Evolutionary conservation across 768 basidiomycete genomes (phyloP), one percentile per base, ranked within the genome.

Genomic region (Phlegmacium glaucopus): DNA sequence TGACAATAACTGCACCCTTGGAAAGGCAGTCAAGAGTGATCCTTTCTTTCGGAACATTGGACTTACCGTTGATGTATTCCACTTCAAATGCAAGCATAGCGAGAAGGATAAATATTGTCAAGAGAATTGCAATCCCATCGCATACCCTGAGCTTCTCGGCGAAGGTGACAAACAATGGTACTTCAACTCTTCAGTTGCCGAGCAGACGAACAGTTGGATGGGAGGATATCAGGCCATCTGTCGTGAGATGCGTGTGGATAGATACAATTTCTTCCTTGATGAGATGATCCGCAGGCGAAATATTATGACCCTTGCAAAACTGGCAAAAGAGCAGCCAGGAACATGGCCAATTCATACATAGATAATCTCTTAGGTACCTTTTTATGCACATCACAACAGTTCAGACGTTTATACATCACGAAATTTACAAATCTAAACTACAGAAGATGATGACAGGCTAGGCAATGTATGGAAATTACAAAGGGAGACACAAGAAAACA

Each of bases 261-360:
- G 58, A 16, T 67, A 59, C 44, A 50, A 63, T 13, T 70, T 68
- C n/a, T n/a, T n/a, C n/a, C n/a, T n/a, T n/a, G 67, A 70, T 48
- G 63, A 66, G 40, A 63, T 68, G 61, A 65, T 70, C 37, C 50
- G 51, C 22, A 51, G 53, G 3, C 48, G 53, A 0, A 66, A 66
- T 35, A 32, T 39, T 4, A 10, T 36, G 1, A 39, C 38, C 10
- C 36, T 52, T 4, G 29, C 39, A 15, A 42, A 54, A 17, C 42
- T 57, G 4, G 9, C 37, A 4, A 8, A 39, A 22, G 9, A 22
- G 38, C n/a, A 39, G 9, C 30, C 30, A 32, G 13, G 30, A 8
- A 32, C 30, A 8, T 32, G 30, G n/a, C 29, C 30, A 32, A 32
- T 44, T 10, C 27, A 12, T 10, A 34, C 6, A 11, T 9, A 29